A percentile compares a stretch with the other conserved stretches of the same genome.
Conservation (phyloP, 2,329 filamentous ascomycete species). For the Ploettnerulaceae sp. region DNA sequence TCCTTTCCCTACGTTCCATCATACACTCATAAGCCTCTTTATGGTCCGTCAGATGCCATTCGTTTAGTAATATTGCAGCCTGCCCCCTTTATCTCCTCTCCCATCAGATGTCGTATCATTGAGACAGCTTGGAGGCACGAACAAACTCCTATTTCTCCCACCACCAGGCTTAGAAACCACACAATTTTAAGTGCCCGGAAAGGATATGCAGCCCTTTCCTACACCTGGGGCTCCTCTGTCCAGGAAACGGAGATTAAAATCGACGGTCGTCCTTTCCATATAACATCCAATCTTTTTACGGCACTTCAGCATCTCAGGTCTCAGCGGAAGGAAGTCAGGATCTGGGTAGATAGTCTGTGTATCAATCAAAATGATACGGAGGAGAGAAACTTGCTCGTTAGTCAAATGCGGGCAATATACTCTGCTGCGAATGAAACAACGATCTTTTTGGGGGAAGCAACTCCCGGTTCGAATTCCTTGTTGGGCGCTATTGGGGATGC, state of each 20-base stretch:
- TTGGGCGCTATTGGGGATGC: conserved; percentile 1
- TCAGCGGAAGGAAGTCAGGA: neutral
- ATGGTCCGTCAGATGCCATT: conserved; percentile 1
- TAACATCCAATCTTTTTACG: conserved; percentile 8
- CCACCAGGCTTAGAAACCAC: neutral
- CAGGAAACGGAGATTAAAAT: conserved; percentile 2
- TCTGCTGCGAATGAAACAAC: conserved; percentile 7
- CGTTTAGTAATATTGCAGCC: conserved; percentile 9
- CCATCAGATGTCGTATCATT: conserved; percentile 12
- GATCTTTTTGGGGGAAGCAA: conserved; percentile 14
- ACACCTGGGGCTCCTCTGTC: conserved; percentile 15
- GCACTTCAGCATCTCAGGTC: conserved; percentile 12
- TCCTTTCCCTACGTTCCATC: conserved; percentile 10
- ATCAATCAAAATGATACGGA: conserved; percentile 11
- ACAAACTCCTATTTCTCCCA: neutral
- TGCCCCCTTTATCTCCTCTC: conserved; percentile 10
- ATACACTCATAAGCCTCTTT: conserved; percentile 10
- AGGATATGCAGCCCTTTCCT: conserved; percentile 9
- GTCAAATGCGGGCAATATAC: conserved; percentile 10
- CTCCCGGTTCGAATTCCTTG: conserved; percentile 3
- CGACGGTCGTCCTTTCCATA: conserved; percentile 8
- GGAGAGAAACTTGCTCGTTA: conserved; percentile 8
- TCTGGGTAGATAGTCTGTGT: conserved; percentile 19
- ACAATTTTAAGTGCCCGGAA: neutral
- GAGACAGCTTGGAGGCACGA: conserved; percentile 7